phyloP scores from a whole-genome alignment of 768 basidiomycete genomes.

The Boletus pseudopeckii region DNA sequence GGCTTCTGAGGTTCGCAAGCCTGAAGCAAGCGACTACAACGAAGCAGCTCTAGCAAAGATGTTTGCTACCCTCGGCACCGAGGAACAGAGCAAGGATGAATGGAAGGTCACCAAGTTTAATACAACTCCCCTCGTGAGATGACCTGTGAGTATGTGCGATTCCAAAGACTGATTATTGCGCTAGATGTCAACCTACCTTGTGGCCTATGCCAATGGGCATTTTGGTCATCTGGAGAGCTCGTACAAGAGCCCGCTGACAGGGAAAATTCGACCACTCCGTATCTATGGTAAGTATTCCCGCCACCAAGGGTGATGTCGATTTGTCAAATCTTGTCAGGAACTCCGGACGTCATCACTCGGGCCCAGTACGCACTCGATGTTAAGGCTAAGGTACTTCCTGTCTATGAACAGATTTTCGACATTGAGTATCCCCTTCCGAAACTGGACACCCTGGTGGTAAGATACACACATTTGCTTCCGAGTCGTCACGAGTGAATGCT shows the following conservation, averaged over 20 bases:
- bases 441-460: conserved; percentile 84
- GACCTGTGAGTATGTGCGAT: not conserved
- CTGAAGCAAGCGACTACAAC: conserved; percentile 28
- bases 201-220: conserved; percentile 80
- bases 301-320: not conserved
- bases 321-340: conserved; percentile 45
- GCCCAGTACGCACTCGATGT: conserved; percentile 86
- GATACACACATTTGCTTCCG: conserved; percentile 20
- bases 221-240: conserved; percentile 73
- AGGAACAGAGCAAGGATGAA: conserved; percentile 33
- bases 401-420: conserved; percentile 93
- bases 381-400: conserved; percentile 72
- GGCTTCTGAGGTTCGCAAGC: conserved; percentile 50
- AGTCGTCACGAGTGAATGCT: not conserved
- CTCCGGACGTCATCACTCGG: conserved; percentile 77
- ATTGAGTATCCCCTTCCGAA: conserved; percentile 92
- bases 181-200: conserved; percentile 83
- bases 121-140: conserved; percentile 63
- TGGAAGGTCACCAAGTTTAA: conserved; percentile 87
- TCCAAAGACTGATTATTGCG: not conserved
- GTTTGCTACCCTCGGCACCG: conserved; percentile 38
- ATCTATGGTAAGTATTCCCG: conserved; percentile 62
- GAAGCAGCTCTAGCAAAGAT: conserved; percentile 39
- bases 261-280: conserved; percentile 75
- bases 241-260: conserved; percentile 76